phyloP scores from a whole-genome alignment of 1,284 basidiomycete species.

The Ganoderma boninense region DNA sequence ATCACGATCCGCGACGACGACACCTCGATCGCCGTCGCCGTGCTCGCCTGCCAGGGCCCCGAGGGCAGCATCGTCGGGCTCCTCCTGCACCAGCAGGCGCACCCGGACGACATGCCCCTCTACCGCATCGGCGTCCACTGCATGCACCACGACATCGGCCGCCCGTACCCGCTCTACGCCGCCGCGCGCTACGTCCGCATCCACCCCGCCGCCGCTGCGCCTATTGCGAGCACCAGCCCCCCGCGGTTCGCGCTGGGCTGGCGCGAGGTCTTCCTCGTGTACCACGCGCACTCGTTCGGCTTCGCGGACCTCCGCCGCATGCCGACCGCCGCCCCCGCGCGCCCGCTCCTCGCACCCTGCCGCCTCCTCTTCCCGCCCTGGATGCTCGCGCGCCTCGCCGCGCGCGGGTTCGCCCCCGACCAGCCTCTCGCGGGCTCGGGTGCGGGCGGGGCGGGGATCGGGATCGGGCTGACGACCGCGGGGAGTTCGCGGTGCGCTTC shows the following conservation, averaged over 20 bases:
- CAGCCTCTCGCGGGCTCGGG: neutral
- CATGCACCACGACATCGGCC: conserved; percentile 12
- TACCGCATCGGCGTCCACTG: conserved; percentile 17
- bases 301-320: neutral
- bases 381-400: conserved; percentile 16
- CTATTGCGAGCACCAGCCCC: too few species aligned
- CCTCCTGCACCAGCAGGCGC: conserved; percentile 12
- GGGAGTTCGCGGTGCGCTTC: conserved; percentile 15
- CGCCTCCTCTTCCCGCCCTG: conserved; percentile 15
- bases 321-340: neutral
- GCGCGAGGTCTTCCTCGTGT: conserved; percentile 16
- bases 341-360: conserved; percentile 17
- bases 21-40: conserved; percentile 10
- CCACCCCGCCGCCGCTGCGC: neutral
- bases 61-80: conserved; percentile 14
- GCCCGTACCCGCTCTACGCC: conserved; percentile 16
- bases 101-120: conserved; percentile 15
- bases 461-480: neutral
- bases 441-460: neutral
- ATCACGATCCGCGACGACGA: conserved; percentile 10
- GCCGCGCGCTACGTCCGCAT: conserved; percentile 18
- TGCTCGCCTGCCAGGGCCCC: conserved; percentile 8
- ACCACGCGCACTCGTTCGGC: conserved; percentile 15
- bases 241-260: conserved; percentile 11
- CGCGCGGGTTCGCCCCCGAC: conserved; percentile 6